Conservation (phyloP, 306 rosid species). For the Sophora flavescens region DNA sequence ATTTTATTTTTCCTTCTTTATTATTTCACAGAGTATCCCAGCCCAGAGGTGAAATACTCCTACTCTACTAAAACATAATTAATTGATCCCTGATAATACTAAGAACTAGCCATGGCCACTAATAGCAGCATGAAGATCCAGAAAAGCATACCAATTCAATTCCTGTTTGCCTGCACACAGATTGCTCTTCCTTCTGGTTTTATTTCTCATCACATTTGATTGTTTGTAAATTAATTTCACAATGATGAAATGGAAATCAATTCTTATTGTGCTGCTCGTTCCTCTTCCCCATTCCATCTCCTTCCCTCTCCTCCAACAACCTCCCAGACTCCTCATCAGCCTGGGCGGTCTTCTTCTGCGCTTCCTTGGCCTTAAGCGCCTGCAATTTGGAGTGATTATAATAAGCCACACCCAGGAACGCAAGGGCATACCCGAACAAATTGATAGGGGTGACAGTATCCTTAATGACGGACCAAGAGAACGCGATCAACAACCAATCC, state of each 20-base stretch:
- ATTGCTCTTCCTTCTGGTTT: conserved; percentile 43
- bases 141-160: conserved; percentile 52
- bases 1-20: too few species aligned
- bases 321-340: conserved; percentile 78
- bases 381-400: conserved; percentile 85
- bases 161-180: not conserved
- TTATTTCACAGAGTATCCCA: not conserved
- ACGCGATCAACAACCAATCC: conserved; percentile 87
- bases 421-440: conserved; percentile 82
- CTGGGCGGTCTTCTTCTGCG: conserved; percentile 71
- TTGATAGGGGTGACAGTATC: conserved; percentile 86
- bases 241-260: not conserved
- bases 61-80: not conserved
- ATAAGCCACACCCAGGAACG: conserved; percentile 83
- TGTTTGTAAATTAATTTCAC: too few species aligned
- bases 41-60: not conserved
- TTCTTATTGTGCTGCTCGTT: conserved; percentile 57
- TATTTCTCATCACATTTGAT: conserved; percentile 41
- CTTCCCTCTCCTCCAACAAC: conserved; percentile 75
- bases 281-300: conserved; percentile 64
- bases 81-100: conserved; percentile 48
- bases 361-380: conserved; percentile 83
- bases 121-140: conserved; percentile 37
- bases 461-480: conserved; percentile 90
- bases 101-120: conserved; percentile 39